Conservation (phyloP, 768 basidiomycete genomes). For the Tricholoma matsutake region DNA sequence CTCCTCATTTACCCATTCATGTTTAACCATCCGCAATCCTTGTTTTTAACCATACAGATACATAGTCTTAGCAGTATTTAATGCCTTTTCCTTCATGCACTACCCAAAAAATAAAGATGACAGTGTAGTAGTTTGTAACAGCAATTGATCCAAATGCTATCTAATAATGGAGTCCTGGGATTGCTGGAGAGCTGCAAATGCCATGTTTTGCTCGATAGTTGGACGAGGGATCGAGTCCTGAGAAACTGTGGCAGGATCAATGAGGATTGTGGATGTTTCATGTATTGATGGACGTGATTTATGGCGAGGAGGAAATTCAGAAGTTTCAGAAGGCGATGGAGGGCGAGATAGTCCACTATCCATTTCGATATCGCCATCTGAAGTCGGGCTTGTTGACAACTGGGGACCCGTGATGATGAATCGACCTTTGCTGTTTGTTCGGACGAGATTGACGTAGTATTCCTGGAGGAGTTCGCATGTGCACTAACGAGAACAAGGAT, state of each 20-base stretch:
- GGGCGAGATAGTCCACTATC: slow-evolving; percentile 51
- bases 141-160: slow-evolving; percentile 5
- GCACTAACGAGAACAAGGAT: slow-evolving; percentile 55
- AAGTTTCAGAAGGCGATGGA: slow-evolving; percentile 42
- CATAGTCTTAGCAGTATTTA: slow-evolving; percentile 19
- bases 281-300: slow-evolving; percentile 23
- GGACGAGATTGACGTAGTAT: slow-evolving; percentile 91
- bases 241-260: slow-evolving; percentile 36
- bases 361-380: slow-evolving; percentile 57
- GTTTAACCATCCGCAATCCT: slow-evolving; percentile 17
- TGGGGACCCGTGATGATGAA: slow-evolving; percentile 51
- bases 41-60: slow-evolving; percentile 16
- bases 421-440: slow-evolving; percentile 68
- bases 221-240: slow-evolving; percentile 52
- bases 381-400: slow-evolving; percentile 34
- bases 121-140: slow-evolving; percentile 14
- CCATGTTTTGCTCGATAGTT: slow-evolving; percentile 83
- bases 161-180: slow-evolving; percentile 32
- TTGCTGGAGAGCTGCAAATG: slow-evolving; percentile 66
- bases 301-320: slow-evolving; percentile 23
- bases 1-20: slow-evolving; percentile 16
- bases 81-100: slow-evolving; percentile 13
- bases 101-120: slow-evolving; percentile 5
- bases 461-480: slow-evolving; percentile 87
- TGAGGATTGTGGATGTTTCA: slow-evolving; percentile 40